Base-by-base conservation (phyloP, 192 early-diverging fungal genomes). In the Coemansia sp. region DNA sequence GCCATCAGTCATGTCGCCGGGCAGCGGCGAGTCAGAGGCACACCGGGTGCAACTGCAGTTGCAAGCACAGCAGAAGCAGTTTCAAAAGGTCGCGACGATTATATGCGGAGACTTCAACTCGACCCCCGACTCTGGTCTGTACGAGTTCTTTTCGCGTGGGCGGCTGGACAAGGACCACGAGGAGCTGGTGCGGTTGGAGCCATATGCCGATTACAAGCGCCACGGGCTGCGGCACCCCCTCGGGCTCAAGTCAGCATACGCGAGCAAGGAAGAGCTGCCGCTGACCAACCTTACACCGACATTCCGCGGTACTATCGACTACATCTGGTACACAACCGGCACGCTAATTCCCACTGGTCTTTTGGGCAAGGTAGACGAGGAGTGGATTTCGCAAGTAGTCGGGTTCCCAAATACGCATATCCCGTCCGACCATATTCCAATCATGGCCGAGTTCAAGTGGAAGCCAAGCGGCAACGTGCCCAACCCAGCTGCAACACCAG, bases 71-170 rank as follows among this genome's bases (percentile, higher is more conserved):
- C 79, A 75, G 29, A 88, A 87, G 43, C 66, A 73, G 76, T 79
- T 79, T 65, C 77, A 74, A 24, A 74, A 74, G 59, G 51, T 71
- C 1, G 65, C 67, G 6, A 62, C 78, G 5, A 64, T 98, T n/a
- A 80, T 97, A 17, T 90, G 90, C 66, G 97, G 95, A 57, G 97
- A 98, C 72, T 94, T 95, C 72, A 98, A 98, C 78, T 95, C 94
- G 27, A 82, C 86, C 7, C 90, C 93, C 2, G 85, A 87, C 45
- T 94, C 92, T 1, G 95, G 97, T 11, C 93, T 98, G 4, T 93
- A 92, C 68, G 94, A 96, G 73, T 96, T 91, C 71, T 60, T 98
- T 50, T 88, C 91, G 52, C 78, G 85, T 21, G 94, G 93, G 21
- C 74, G 75, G 0, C 79, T 97, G 53, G 71, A 85, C 22, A 89